phyloP scores from a whole-genome alignment of 164 flowering plant species.

The Pachysandra terminalis region DNA sequence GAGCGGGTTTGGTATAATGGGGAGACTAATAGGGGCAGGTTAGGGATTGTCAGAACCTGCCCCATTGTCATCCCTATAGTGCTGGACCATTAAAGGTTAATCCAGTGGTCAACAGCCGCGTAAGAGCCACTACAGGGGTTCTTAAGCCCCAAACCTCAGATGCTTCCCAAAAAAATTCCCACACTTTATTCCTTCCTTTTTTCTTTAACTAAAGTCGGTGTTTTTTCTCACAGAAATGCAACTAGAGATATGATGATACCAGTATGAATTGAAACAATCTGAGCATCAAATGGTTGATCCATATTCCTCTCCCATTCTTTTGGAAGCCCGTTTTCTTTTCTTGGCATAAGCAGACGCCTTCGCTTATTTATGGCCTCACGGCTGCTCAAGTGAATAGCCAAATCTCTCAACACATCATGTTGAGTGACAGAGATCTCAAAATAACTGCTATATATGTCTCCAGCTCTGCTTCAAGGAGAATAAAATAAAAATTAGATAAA shows the following conservation, averaged over 20 bases:
- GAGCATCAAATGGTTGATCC: constrained; percentile 58
- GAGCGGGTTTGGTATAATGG: no score
- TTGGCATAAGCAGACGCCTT: constrained; percentile 60
- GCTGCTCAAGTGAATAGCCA: constrained; percentile 58
- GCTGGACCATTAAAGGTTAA: no score
- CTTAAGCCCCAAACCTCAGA: no score
- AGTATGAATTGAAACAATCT: constrained; percentile 66
- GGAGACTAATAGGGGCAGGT: no score
- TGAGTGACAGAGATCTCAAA: constrained; percentile 61
- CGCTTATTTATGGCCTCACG: constrained; percentile 34
- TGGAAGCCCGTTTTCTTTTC: constrained; percentile 59
- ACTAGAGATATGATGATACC: constrained; percentile 31
- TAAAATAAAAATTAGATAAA: background rate
- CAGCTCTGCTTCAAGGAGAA: constrained; percentile 38
- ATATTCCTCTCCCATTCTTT: constrained; percentile 62
- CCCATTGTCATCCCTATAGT: no score
- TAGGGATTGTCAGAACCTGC: no score
- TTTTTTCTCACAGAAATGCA: background rate
- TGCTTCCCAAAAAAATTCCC: no score
- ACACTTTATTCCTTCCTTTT: no score
- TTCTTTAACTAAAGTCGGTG: background rate
- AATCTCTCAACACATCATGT: constrained; percentile 76
- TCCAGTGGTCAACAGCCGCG: no score
- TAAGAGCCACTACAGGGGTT: no score
- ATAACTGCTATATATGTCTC: constrained; percentile 58